These are phyloP conservation scores for Ceratobasidium sp. DNA, from an alignment of 1,284 basidiomycete genomes.

Conservation along the genomic window DNA sequence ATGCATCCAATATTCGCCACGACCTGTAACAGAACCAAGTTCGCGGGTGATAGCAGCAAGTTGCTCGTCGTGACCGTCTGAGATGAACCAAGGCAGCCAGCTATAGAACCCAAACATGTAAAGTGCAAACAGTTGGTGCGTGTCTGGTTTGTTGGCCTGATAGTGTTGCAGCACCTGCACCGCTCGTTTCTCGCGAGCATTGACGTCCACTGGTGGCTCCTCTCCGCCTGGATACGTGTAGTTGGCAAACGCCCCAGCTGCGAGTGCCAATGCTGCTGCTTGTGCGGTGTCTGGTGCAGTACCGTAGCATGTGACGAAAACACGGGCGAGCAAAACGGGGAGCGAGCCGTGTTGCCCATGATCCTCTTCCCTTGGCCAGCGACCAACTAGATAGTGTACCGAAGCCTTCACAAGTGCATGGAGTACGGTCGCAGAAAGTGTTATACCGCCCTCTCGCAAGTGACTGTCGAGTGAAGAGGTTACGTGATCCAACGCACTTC, in stretches of 20 bases:
- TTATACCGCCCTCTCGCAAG: too few species aligned
- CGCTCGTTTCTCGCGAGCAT: neutral
- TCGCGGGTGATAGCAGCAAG: neutral
- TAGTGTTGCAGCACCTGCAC: neutral
- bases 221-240: neutral
- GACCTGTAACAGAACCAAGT: too few species aligned
- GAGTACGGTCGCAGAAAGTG: neutral
- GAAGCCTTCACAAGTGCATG: neutral
- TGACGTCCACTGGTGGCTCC: neutral
- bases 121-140: neutral
- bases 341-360: neutral
- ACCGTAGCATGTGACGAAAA: neutral
- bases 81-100: neutral
- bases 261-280: neutral
- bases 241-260: neutral
- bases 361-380: neutral
- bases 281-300: neutral
- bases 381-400: neutral
- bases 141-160: neutral
- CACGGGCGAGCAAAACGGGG: neutral
- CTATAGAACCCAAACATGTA: neutral
- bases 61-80: neutral
- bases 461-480: too few species aligned
- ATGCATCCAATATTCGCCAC: too few species aligned
- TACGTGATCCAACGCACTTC: too few species aligned